phyloP scores from a whole-genome alignment of 345 rosid species.

The Moricandia moricandioides region DNA sequence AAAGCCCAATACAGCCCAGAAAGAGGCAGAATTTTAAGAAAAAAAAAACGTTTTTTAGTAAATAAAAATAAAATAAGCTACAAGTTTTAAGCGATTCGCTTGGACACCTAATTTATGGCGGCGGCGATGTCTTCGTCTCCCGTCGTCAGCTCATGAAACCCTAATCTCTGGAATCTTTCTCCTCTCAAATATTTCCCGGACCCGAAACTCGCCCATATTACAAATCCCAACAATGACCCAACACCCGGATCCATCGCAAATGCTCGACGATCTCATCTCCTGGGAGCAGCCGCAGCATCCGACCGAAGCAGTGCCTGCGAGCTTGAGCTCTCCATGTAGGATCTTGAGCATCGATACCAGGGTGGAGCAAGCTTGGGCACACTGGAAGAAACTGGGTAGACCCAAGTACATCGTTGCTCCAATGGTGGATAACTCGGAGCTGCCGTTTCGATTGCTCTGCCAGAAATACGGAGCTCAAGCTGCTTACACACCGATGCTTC shows the following conservation, averaged over 20 bases:
- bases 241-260: slow-evolving; percentile 18
- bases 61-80: background rate
- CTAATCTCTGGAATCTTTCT: slow-evolving; percentile 16
- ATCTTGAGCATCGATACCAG: slow-evolving; percentile 42
- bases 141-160: slow-evolving; percentile 52
- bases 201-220: too few species aligned
- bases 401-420: slow-evolving; percentile 87
- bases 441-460: slow-evolving; percentile 92
- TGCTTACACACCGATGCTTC: slow-evolving; percentile 94
- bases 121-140: slow-evolving; percentile 56
- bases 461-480: slow-evolving; percentile 88
- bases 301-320: too few species aligned
- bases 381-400: slow-evolving; percentile 71
- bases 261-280: slow-evolving; percentile 42
- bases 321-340: slow-evolving; percentile 34
- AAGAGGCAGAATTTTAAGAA: background rate
- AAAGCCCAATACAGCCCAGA: slow-evolving; percentile 21
- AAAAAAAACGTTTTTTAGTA: background rate
- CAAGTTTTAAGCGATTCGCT: background rate
- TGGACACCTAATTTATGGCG: slow-evolving; percentile 35
- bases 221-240: slow-evolving; percentile 36
- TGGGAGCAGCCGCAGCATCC: slow-evolving; percentile 19
- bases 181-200: slow-evolving; percentile 13
- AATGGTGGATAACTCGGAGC: slow-evolving; percentile 98
- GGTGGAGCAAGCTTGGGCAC: slow-evolving; percentile 76